Evolutionary conservation across 441 rosid genomes (phyloP), one percentile per base, ranked within the genome.

Genomic region (Croton laevigatus): DNA sequence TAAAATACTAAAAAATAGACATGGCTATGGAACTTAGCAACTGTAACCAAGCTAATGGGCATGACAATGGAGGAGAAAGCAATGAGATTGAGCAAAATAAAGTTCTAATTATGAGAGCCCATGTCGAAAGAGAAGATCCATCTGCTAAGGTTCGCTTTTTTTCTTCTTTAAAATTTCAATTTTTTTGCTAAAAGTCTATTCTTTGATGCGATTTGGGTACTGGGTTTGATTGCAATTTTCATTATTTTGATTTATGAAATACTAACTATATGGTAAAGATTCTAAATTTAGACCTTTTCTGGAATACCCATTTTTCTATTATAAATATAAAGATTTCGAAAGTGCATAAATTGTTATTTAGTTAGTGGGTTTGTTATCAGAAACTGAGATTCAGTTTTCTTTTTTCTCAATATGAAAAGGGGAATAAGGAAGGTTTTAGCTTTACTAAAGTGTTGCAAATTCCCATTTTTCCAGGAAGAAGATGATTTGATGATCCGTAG

Each of bases 401-500:
- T 9, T n/a, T 17, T 7, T 3, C 53, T 49, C 53, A 49, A 49
- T 49, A 20, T 59, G 63, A 12, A 52, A 52, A 49, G 4, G 32
- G 19, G 12, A 14, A 11, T 37, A 37, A 36, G 22, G 60, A 58
- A 14, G 59, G 16, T 36, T 36, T 22, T 45, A 19, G n/a, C 60
- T 60, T 58, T 58, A 34, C 27, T 53, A n/a, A 65, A 17, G 68
- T 9, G 27, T 3, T 4, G 51, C 20, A 38, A 7, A 40, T 38
- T 16, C 17, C 10, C 17, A 38, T 55, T 37, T 40, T 34, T 34
- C 17, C 72, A 93, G 98, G 88, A 89, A 65, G 88, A 73, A 58
- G 97, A 94, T 84, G 97, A 91, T 77, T 80, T 84, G 55, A 85
- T 80, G 92, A 75, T 94, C 67, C 71, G 97, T 75, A 81, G 98